Base-by-base conservation (phyloP, 305 asterid genomes). In the Euphrasia arctica region DNA sequence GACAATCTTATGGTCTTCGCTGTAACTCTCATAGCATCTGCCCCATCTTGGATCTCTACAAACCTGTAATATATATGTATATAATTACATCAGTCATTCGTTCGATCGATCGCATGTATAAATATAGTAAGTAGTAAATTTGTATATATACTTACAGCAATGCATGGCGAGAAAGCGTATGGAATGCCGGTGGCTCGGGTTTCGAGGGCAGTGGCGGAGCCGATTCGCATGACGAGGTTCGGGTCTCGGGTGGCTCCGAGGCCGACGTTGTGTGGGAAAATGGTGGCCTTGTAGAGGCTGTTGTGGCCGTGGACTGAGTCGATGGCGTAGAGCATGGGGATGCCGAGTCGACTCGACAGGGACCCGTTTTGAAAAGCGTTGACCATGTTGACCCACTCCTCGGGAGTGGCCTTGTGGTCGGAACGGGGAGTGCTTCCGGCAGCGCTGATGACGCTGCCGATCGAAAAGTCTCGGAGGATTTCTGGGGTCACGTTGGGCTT, bases 311-410 rank as follows among this genome's bases (percentile, higher is more conserved):
- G 55, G 9, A 50, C 55, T 5, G 55, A 50, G 55, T 50, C 55
- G 15, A 50, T 50, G 3, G 27, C 55, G 27, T 50, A 50, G 6
- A 50, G 55, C 55, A 50, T 50, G 2, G 55, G 55, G 25, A 50
- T 50, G 9, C 55, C 55, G 18, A 50, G 55, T 27, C 55, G 14
- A 27, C 55, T 50, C 9, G 22, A 12, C 27, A 50, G 8, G 18
- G 55, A 18, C 0, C 57, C 57, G 2, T 51, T 18, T 9, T 51
- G 57, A 22, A 18, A 51, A 1, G 11, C 57, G 57, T 51, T 51
- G 57, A 51, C 57, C 57, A 51, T 51, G 57, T 51, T 31, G 11
- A 51, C 57, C 57, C 57, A 51, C 32, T 51, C 57, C n/a, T 51
- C 57, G 57, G 57, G 57, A 4, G 57, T 51, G 12, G 57, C 57